phyloP scores from a whole-genome alignment of 1,284 basidiomycete genomes.

The Apiotrichum siamense region DNA sequence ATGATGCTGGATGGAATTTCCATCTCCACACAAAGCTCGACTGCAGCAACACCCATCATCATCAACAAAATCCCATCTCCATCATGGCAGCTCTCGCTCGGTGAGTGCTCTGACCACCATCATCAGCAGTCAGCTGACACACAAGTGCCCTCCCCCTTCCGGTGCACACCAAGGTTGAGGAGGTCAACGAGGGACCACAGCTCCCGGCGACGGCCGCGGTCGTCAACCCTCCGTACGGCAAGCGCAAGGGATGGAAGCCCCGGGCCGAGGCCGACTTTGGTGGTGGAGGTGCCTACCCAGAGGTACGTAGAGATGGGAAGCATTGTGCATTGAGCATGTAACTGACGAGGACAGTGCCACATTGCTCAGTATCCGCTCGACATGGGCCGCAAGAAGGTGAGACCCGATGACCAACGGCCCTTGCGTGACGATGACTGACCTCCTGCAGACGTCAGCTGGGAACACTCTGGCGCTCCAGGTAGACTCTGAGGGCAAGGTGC shows the following conservation, averaged over 20 bases:
- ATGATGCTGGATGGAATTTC: too few relatives aligned
- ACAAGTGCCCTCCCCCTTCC: conserved; percentile 40
- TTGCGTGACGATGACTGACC: too few relatives aligned
- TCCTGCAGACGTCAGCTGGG: conserved; percentile 78
- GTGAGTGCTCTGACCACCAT: conserved; percentile 24
- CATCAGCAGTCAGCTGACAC: background rate
- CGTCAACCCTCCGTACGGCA: conserved; percentile 58
- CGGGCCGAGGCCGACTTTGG: conserved; percentile 74
- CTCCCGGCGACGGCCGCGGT: conserved; percentile 16
- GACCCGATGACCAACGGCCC: conserved; percentile 27
- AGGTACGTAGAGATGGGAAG: conserved; percentile 46
- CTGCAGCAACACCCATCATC: too few relatives aligned
- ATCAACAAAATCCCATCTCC: conserved; percentile 15
- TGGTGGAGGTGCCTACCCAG: conserved; percentile 92
- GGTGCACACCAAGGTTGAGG: conserved; percentile 28
- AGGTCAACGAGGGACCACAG: conserved; percentile 29
- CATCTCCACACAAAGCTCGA: too few relatives aligned
- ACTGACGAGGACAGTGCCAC: conserved; percentile 58
- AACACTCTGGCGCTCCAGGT: conserved; percentile 95
- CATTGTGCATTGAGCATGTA: background rate
- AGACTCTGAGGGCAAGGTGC: conserved; percentile 89
- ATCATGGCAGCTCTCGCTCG: conserved; percentile 46
- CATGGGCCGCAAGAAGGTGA: conserved; percentile 81
- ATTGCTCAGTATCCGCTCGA: conserved; percentile 94
- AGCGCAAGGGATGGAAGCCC: conserved; percentile 81